Percentiles rank a stretch among this genome's conserved stretches.
phyloP scores from a whole-genome alignment of 106 monocot genomes.

The Dendrobium officinale region DNA sequence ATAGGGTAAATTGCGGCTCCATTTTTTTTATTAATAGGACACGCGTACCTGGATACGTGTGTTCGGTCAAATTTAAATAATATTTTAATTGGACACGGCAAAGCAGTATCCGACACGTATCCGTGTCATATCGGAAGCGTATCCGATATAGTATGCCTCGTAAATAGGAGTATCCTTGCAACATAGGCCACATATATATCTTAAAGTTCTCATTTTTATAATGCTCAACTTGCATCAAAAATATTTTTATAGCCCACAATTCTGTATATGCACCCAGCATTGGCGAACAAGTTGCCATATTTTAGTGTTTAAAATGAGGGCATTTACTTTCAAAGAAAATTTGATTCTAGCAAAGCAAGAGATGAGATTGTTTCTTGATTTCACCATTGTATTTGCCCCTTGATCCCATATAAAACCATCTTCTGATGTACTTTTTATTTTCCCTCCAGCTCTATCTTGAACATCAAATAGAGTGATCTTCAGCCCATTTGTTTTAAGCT shows the following conservation, averaged over 20 bases:
- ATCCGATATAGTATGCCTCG: too few species aligned
- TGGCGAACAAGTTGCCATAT: neutral
- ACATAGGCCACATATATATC: neutral
- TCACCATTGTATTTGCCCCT: conserved; percentile 97
- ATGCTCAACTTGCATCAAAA: neutral
- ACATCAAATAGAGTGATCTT: conserved; percentile 81
- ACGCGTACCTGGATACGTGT: too few species aligned
- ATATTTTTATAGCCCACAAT: neutral
- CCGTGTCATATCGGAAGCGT: too few species aligned
- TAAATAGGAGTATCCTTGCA: too few species aligned
- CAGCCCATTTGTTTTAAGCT: conserved; percentile 68
- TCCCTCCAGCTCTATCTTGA: conserved; percentile 78
- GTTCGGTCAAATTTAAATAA: too few species aligned
- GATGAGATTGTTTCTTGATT: neutral
- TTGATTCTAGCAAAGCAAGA: neutral
- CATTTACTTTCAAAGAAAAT: conserved; percentile 1
- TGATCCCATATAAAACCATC: conserved; percentile 93
- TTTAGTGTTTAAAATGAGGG: neutral
- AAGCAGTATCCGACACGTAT: too few species aligned
- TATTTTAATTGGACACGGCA: too few species aligned
- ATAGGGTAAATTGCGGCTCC: too few species aligned
- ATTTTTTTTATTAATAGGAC: too few species aligned
- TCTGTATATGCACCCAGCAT: neutral
- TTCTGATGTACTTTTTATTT: conserved; percentile 57
- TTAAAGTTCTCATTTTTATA: neutral